These are phyloP conservation scores for Raphidocelis subcapitata DNA, from an alignment of 139 green algal genomes.

Conservation along the genomic window DNA sequence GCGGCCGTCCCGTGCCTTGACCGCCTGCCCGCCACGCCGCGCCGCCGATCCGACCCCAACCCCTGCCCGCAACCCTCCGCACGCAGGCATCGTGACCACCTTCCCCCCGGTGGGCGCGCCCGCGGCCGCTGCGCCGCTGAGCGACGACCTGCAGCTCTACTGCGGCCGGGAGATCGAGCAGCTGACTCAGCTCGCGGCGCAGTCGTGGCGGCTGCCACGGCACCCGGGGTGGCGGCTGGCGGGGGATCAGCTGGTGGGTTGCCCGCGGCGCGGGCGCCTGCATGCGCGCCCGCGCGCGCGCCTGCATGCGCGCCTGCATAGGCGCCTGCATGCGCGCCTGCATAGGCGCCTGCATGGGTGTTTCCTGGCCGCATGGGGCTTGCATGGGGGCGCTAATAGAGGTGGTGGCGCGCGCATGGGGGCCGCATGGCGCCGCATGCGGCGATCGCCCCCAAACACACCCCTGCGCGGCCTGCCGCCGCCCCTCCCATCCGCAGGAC, in stretches of 20 bases:
- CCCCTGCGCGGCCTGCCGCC: neutral
- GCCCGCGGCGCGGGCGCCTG: neutral
- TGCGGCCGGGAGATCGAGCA: conserved; percentile 6
- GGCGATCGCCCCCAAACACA: no score
- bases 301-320: neutral
- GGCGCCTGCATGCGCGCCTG: neutral
- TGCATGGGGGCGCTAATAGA: neutral
- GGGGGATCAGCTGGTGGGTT: neutral
- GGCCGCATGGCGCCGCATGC: conserved; percentile 8
- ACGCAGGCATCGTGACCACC: conserved; percentile 2
- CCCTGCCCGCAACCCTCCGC: no score
- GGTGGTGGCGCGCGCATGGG: neutral
- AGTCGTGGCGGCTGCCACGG: conserved; percentile 4
- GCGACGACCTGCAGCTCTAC: conserved; percentile 1
- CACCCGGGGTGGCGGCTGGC: conserved; percentile 20
- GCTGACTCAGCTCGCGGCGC: neutral
- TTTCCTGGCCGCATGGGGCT: neutral
- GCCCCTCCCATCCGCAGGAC: neutral
- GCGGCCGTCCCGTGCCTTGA: neutral
- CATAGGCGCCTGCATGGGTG: conserved; percentile 1
- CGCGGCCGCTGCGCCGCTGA: neutral
- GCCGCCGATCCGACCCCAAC: neutral
- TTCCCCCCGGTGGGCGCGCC: neutral
- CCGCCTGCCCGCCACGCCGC: neutral
- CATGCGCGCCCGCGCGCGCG: neutral